phyloP scores from a whole-genome alignment of 2,329 filamentous ascomycete genomes.

The Sporothrix curviconia region DNA sequence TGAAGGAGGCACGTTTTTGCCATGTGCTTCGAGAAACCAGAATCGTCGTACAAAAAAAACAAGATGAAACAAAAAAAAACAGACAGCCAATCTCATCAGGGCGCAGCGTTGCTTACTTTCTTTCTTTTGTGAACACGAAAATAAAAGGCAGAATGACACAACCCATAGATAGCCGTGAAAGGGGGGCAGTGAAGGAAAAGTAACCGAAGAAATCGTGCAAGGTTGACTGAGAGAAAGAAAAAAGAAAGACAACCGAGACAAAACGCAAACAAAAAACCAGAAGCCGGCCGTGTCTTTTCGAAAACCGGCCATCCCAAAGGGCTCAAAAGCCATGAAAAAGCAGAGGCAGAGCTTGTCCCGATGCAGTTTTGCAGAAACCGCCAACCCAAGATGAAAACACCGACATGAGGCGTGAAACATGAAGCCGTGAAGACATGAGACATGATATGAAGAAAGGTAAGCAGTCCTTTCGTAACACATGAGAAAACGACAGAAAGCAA shows the following conservation, averaged over 20 bases:
- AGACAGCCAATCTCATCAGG: neutral
- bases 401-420: constrained; percentile 12
- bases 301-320: neutral
- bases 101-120: neutral
- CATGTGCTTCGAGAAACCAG: constrained; percentile 1
- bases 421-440: constrained; percentile 9
- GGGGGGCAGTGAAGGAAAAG: neutral
- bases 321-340: neutral
- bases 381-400: constrained; percentile 1
- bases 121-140: neutral
- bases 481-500: neutral
- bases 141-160: neutral
- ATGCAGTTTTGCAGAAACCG: constrained; percentile 13
- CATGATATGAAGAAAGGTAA: constrained; percentile 1
- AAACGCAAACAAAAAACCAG: neutral
- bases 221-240: neutral
- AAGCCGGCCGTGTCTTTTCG: neutral
- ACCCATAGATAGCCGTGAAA: neutral
- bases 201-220: neutral
- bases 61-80: neutral
- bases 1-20: neutral
- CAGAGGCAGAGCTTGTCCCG: constrained; percentile 7
- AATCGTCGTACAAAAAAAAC: neutral
- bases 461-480: constrained; percentile 10
- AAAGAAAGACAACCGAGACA: neutral